Conservation (phyloP, 176 grass and related monocot genomes). For the Poa pratensis region DNA sequence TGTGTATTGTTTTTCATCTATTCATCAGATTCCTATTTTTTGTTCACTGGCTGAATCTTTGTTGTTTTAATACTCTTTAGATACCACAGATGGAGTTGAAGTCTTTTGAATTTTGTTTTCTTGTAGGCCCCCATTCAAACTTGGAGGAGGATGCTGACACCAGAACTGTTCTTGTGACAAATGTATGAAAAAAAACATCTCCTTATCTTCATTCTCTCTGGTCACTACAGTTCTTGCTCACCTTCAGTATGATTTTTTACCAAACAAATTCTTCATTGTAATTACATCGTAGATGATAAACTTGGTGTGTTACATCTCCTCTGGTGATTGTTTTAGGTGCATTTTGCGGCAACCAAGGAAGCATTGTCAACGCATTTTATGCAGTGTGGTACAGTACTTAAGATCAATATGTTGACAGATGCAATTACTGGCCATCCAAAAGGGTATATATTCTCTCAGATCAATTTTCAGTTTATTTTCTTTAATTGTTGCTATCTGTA, state of each 20-base stretch:
- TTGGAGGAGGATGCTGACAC: slow-evolving; percentile 60
- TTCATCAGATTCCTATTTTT: not conserved
- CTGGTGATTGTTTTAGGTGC: slow-evolving; percentile 61
- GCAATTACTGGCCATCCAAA: slow-evolving; percentile 75
- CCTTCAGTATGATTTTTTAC: not conserved
- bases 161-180: slow-evolving; percentile 71
- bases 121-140: slow-evolving; percentile 50
- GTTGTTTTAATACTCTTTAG: slow-evolving; percentile 5
- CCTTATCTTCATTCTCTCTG: not conserved
- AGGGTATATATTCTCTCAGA: slow-evolving; percentile 58
- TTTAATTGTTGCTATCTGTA: slow-evolving; percentile 27
- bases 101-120: slow-evolving; percentile 31
- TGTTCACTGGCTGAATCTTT: not conserved
- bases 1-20: not conserved
- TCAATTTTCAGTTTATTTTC: slow-evolving; percentile 23
- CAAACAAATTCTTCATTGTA: slow-evolving; percentile 10
- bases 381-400: slow-evolving; percentile 72
- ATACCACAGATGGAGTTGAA: slow-evolving; percentile 1
- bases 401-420: slow-evolving; percentile 71
- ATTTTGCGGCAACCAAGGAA: slow-evolving; percentile 91
- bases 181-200: slow-evolving; percentile 43
- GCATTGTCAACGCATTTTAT: slow-evolving; percentile 71
- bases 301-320: slow-evolving; percentile 1
- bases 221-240: slow-evolving; percentile 14
- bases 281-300: slow-evolving; percentile 27